These are phyloP conservation scores for Pseudogymnoascus sp. DNA, from an alignment of 2,329 filamentous ascomycete species.

Conservation along the genomic window DNA sequence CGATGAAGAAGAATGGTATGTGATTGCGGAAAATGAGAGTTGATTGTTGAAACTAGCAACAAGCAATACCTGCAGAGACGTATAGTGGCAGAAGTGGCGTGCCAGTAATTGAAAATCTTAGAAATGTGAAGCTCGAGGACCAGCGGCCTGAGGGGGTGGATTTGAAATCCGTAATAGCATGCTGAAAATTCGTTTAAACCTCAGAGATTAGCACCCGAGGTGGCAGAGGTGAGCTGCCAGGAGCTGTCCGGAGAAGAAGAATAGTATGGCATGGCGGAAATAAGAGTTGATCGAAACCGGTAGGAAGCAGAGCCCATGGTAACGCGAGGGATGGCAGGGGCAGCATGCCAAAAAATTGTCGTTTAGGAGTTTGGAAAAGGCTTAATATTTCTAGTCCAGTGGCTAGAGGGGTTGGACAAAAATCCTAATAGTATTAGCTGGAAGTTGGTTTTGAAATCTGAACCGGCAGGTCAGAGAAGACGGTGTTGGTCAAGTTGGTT, in stretches of 20 bases:
- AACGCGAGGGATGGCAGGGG: neutral
- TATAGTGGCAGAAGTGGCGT: neutral
- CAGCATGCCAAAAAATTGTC: neutral
- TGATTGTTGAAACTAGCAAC: neutral
- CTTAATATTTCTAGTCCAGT: no score
- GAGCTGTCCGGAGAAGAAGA: neutral
- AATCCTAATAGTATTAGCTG: no score
- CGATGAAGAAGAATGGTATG: no score
- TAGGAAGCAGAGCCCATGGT: neutral
- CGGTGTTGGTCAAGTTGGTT: neutral
- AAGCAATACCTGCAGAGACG: neutral
- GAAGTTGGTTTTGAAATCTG: neutral
- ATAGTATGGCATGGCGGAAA: neutral
- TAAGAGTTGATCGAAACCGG: neutral
- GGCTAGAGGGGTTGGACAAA: no score
- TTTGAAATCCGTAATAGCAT: neutral
- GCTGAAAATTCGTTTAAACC: neutral
- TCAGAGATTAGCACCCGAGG: neutral
- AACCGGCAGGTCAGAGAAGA: neutral
- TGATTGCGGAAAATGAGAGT: neutral
- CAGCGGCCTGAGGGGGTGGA: neutral
- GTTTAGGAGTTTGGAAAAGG: no score
- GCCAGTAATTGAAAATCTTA: neutral
- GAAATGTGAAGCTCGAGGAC: neutral
- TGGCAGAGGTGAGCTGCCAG: neutral